Evolutionary conservation across 2,329 filamentous ascomycete genomes (phyloP).

Genomic region (Xylariaceae sp.): DNA sequence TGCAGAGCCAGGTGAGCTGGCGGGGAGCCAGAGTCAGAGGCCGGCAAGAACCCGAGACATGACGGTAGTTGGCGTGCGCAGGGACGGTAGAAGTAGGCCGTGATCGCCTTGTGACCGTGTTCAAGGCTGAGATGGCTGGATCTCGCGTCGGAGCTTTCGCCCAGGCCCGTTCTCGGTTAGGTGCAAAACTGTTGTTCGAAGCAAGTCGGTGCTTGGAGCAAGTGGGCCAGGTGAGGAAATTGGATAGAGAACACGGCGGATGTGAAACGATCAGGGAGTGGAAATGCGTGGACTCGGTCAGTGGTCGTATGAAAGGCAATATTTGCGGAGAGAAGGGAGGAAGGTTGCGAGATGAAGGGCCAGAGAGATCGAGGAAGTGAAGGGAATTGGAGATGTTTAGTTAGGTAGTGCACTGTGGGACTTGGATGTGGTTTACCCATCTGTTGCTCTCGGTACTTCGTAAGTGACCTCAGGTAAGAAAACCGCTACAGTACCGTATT

Average conservation of each 20-base stretch:
- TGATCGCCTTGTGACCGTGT: constrained; percentile 23
- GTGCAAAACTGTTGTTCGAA: constrained; percentile 11
- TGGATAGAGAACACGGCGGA: not conserved
- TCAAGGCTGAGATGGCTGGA: constrained; percentile 27
- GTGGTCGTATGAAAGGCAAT: not conserved
- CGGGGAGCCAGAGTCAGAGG: constrained; percentile 39
- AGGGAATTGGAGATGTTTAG: constrained; percentile 19
- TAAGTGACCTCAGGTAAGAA: not conserved
- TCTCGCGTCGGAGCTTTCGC: constrained; percentile 21
- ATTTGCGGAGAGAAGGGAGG: constrained; percentile 5
- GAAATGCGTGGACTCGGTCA: constrained; percentile 1
- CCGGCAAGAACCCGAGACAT: constrained; percentile 37
- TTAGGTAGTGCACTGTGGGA: constrained; percentile 12
- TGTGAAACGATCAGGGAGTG: not conserved
- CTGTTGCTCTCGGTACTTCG: not conserved
- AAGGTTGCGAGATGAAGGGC: constrained; percentile 3
- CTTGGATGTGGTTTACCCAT: not conserved
- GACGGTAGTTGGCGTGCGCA: constrained; percentile 31
- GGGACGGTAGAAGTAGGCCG: constrained; percentile 10
- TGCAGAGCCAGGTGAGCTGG: constrained; percentile 36
- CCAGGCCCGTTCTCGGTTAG: constrained; percentile 22
- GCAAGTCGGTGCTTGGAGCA: constrained; percentile 16
- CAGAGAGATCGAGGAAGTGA: constrained; percentile 18
- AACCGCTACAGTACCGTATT: no score
- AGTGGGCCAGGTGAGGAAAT: constrained; percentile 5